Base-by-base conservation (phyloP, 257 asterid genomes). In the Lycium ferocissimum region DNA sequence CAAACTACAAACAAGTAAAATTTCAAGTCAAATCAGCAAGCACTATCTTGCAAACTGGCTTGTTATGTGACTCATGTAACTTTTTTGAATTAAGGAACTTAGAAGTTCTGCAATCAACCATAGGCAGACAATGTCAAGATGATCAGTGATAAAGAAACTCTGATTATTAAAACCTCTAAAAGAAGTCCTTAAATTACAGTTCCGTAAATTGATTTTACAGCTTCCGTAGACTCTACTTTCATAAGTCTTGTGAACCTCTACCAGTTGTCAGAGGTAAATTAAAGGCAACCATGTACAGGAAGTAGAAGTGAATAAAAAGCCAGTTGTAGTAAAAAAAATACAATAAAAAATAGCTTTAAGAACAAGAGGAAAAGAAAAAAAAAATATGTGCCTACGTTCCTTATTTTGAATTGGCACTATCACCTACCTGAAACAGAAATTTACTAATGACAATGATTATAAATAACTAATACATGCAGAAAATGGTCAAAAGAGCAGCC, bases 331-430 rank as follows among this genome's bases (percentile, higher is more conserved):
- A 12, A 0, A 72, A 20, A 17, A 51, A 13, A 51, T 51, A 49
- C 43, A 1, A 33, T 22, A 76, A 51, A 53, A 26, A 51, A 51
- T 76, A 76, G 82, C 12, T 76, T 75, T 76, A 76, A 76, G 58
- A 76, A 76, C 81, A 75, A 75, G 62, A 51, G 63, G 47, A 76
- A 51, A 76, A 76, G 81, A 47, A 49, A 47, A 1, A 11, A 22
- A 49, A 72, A 10, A 20, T n/a, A 5, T 73, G 40, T 2, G 2
- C 20, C 57, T 72, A 47, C 12, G 81, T 49, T 73, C 40, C 61
- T 7, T 49, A 75, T 20, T 51, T 22, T 22, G 20, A 22, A 76
- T 51, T 76, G 15, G 6, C 63, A 26, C 14, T 14, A 76, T 54
- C 45, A 76, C 47, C 20, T 76, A 51, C 38, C 63, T 26, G 14